Evolutionary conservation across 352 stramenopile species (phyloP), one percentile per base, ranked within the genome.

Genomic region (Phytophthora tentaculata): DNA sequence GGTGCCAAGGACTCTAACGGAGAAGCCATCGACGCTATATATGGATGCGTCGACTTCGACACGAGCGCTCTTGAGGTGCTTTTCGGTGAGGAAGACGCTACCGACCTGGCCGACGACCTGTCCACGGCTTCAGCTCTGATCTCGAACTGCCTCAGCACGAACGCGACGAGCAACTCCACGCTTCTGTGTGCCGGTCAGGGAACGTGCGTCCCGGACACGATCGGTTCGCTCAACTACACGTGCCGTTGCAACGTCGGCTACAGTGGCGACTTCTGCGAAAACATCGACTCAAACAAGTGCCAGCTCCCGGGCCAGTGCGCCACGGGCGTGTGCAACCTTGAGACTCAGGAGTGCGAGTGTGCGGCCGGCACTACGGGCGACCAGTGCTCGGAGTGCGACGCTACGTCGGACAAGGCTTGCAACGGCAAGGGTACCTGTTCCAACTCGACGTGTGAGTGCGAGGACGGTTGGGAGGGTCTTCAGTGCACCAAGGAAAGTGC

Each of bases 241-340:
- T 93, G 85, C 73, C 77, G 74, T 41, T 93, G 83, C 77, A 91
- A 90, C 67, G 53, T 81, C n/a, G 85, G 85, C 47, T 93, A 93
- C 83, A 87, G 74, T 41, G 80, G 80, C 5, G 67, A 80, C 56
- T 80, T 74, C 56, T 91, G 83, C 51, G 74, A 88, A 43, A 61
- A 62, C 6, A 78, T 88, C n/a, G 74, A 83, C 51, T 90, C 83
- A 44, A 91, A 91, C 81, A 88, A 89, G 67, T 93, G 85, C 66
- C 80, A 85, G 47, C 64, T 89, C 35, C 84, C 83, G 8, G 83
- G 85, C 22, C 85, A 93, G 61, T 93, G 83, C 64, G 78, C 74
- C 32, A 85, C 79, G 6, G 83, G 85, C 37, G 76, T 76, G 51
- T 93, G 85, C 77, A 88, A 91, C 76, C 69, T 90, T 29, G 76